Percentiles rank a stretch among this genome's conserved stretches.
phyloP scores from a whole-genome alignment of 2,329 filamentous ascomycete species.

The Epichloe sp. region DNA sequence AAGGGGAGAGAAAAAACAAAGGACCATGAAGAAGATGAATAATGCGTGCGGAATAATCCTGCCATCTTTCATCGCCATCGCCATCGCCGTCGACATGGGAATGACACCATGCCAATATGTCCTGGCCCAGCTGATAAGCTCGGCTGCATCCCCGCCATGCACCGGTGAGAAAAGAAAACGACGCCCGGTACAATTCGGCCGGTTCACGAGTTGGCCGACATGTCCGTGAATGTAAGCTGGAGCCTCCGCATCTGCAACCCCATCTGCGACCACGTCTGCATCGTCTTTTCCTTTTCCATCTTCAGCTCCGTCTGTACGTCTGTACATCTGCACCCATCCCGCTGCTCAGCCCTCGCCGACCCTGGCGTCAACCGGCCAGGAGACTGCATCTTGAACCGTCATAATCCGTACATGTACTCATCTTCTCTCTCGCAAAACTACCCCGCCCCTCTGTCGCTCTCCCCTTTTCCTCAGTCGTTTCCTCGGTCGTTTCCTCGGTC shows the following conservation, averaged over 20 bases:
- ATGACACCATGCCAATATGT: too few species aligned
- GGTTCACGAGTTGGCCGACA: background rate
- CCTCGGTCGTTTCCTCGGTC: background rate
- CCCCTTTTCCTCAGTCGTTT: background rate
- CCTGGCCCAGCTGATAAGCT: too few species aligned
- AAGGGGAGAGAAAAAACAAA: too few species aligned
- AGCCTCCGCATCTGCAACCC: background rate
- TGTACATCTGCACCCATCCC: background rate
- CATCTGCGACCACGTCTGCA: background rate
- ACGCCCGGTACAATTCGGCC: background rate
- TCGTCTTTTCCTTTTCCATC: background rate
- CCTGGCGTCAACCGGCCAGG: background rate
- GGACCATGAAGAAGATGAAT: too few species aligned
- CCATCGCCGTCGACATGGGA: too few species aligned
- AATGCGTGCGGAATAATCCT: too few species aligned
- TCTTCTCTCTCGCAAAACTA: background rate
- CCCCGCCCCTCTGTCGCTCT: background rate
- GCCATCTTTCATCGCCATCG: too few species aligned
- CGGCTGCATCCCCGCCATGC: too few species aligned
- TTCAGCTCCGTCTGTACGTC: background rate
- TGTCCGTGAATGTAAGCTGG: background rate
- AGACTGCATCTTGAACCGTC: background rate
- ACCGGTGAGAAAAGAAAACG: too few species aligned
- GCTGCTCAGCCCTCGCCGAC: background rate
- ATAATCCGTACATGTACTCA: background rate